phyloP scores from a whole-genome alignment of 345 rosid species.

The Arabidopsis arenosa region DNA sequence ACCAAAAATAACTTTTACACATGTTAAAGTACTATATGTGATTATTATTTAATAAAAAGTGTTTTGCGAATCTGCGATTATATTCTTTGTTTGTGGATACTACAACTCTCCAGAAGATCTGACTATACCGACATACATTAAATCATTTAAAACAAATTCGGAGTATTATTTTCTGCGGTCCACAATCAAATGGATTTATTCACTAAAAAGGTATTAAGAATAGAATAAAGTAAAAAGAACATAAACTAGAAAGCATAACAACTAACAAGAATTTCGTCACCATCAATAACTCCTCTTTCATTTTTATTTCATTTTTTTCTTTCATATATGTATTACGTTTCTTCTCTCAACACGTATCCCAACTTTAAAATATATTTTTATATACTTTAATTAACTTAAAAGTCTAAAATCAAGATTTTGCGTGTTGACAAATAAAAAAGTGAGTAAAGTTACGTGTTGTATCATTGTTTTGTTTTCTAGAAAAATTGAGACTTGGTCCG shows the following conservation, averaged over 20 bases:
- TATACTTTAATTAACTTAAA: neutral
- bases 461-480: neutral
- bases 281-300: neutral
- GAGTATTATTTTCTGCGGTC: neutral
- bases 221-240: no score
- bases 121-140: neutral
- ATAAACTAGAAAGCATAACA: neutral
- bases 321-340: neutral
- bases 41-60: no score
- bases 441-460: neutral
- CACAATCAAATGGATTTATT: neutral
- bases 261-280: neutral
- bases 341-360: neutral
- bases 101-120: neutral
- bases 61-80: no score
- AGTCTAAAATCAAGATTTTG: neutral
- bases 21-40: no score
- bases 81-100: neutral
- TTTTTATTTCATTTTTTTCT: neutral
- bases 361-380: neutral
- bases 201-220: neutral
- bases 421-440: neutral
- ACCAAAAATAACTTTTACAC: no score
- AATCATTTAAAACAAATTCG: neutral
- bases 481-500: neutral